A percentile compares a stretch with the other conserved stretches of the same genome.
Evolutionary conservation across 257 asterid genomes (phyloP).

Genomic region (Solanum clarkiae): DNA sequence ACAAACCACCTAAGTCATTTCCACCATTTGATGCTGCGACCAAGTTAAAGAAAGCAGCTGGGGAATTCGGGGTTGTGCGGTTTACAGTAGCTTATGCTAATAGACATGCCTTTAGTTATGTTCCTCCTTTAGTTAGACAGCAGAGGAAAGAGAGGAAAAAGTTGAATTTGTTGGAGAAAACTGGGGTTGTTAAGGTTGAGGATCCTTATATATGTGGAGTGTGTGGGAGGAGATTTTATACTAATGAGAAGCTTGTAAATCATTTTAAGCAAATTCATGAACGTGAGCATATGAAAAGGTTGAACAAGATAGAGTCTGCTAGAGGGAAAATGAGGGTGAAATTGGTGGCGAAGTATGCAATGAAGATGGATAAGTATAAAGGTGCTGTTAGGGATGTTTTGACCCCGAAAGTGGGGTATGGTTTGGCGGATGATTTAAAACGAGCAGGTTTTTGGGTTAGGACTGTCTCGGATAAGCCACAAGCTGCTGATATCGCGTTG

Average conservation of each 20-base stretch:
- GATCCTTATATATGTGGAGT: slow-evolving; percentile 66
- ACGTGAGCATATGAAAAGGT: slow-evolving; percentile 64
- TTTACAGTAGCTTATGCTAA: slow-evolving; percentile 74
- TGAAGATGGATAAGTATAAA: slow-evolving; percentile 84
- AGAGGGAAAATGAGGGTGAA: slow-evolving; percentile 67
- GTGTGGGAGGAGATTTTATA: slow-evolving; percentile 79
- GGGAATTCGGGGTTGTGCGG: slow-evolving; percentile 59
- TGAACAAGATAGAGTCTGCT: slow-evolving; percentile 74
- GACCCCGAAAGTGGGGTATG: slow-evolving; percentile 68
- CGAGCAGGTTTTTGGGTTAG: slow-evolving; percentile 83
- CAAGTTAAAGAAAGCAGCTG: slow-evolving; percentile 49
- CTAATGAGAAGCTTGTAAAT: slow-evolving; percentile 44
- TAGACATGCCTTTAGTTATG: slow-evolving; percentile 58
- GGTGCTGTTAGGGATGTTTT: slow-evolving; percentile 59
- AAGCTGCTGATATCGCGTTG: slow-evolving; percentile 67
- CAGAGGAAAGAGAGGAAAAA: slow-evolving; percentile 42
- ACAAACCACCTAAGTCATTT: slow-evolving; percentile 68
- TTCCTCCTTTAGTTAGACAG: slow-evolving; percentile 46
- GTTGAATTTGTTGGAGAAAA: slow-evolving; percentile 39
- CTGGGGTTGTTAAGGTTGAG: slow-evolving; percentile 35
- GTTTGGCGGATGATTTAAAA: slow-evolving; percentile 68
- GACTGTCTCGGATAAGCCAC: slow-evolving; percentile 58
- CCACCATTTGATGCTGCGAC: slow-evolving; percentile 82
- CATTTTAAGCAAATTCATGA: slow-evolving; percentile 86
- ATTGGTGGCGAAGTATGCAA: slow-evolving; percentile 56